Evolutionary conservation across 345 rosid genomes (phyloP).

Genomic region (Balakata baccata): DNA sequence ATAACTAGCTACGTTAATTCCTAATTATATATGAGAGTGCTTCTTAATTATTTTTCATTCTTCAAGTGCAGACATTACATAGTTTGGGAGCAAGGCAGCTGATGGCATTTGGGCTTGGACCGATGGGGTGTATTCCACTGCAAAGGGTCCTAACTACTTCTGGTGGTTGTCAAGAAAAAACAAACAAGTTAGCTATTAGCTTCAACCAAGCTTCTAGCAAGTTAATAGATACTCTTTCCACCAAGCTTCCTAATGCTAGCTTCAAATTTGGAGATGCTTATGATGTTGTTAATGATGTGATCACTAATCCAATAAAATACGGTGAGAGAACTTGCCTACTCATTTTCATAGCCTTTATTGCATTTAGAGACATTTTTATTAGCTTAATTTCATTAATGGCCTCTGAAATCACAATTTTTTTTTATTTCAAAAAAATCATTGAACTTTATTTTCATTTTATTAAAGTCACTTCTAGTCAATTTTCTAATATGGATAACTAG

Average conservation of each 20-base stretch:
- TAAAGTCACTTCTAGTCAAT: too few relatives aligned
- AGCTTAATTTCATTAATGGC: too few relatives aligned
- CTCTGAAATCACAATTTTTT: too few relatives aligned
- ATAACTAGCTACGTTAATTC: too few relatives aligned
- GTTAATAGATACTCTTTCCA: conserved; percentile 40
- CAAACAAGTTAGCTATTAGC: conserved; percentile 62
- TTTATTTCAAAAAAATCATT: too few relatives aligned
- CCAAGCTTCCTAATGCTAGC: conserved; percentile 47
- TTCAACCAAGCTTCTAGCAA: conserved; percentile 57
- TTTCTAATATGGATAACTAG: too few relatives aligned
- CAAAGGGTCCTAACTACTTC: conserved; percentile 73
- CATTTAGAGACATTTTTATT: too few relatives aligned
- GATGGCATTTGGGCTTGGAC: conserved; percentile 86
- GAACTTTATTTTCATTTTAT: too few relatives aligned
- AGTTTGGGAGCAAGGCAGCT: conserved; percentile 67
- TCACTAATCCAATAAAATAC: conserved; percentile 60
- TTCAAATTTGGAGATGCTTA: conserved; percentile 84
- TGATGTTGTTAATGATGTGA: conserved; percentile 69
- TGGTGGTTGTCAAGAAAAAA: conserved; percentile 65
- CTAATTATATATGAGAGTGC: background rate
- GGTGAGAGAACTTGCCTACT: conserved; percentile 33
- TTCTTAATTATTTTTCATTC: background rate
- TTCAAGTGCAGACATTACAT: conserved; percentile 45
- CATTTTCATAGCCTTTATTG: background rate
- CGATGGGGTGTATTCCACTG: conserved; percentile 98